Base-by-base conservation (phyloP, 768 basidiomycete genomes). In the Pleurotus salmoneostramineus region DNA sequence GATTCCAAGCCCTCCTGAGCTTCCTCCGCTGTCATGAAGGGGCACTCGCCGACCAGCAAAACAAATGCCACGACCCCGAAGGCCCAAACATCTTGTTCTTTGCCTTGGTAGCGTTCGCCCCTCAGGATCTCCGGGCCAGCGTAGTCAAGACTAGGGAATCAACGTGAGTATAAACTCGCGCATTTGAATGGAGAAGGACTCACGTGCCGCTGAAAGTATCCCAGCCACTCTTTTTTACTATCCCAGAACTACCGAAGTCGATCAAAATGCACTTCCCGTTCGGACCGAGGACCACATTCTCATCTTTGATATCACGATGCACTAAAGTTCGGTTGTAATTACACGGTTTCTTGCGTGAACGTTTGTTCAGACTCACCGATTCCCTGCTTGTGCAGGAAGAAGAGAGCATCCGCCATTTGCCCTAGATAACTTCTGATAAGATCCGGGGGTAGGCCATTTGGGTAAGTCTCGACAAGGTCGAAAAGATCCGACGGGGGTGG, bases 1-100 rank as follows among this genome's bases (percentile, higher is more conserved):
- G 89, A 89, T 46, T 77, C 73, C 6, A 96, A 76, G 0, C 94
- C 93, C 46, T 87, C 89, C 64, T 95, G 91, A 0, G 95, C 93
- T 69, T 98, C 95, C 40, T 87, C 89, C 1, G 95, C 88, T 14
- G 90, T 93, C 74, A 87, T 84, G 75, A 95, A 95, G 1, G 93
- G 93, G 66, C 93, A 95, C 74, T 96, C 93, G 5, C 93, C 93
- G 17, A 89, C 83, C 14, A 98, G 81, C 61, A 99, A 83, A 57
- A 99, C 96, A 70, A 95, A 99, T 10, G 88, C 94, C 17, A 99
- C 93, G 21, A 98, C 95, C 11, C 96, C 96, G 60, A 96, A 91
- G 0, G 96, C 96, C 95, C 96, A 99, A 2, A 98, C 91, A 64
- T 99, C 96, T 71, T 98, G 95, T 68, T 96, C 94, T 67, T 95